phyloP scores from a whole-genome alignment of 2,329 filamentous ascomycete genomes.

The Fusarium gaditjirri region DNA sequence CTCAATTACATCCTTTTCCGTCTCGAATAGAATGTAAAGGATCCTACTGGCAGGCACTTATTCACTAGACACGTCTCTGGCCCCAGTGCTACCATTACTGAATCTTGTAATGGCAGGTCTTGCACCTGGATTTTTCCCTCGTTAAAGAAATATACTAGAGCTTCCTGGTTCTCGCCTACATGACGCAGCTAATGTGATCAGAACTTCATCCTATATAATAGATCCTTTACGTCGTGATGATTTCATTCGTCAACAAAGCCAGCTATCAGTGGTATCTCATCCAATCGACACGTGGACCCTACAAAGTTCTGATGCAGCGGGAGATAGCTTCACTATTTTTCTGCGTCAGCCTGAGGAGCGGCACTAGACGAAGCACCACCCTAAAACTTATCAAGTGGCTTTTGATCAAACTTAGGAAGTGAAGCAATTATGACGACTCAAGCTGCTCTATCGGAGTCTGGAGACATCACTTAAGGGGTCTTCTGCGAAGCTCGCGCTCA shows the following conservation, averaged over 20 bases:
- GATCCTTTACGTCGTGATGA: too few relatives aligned
- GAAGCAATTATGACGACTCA: background rate
- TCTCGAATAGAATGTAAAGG: background rate
- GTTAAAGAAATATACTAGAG: background rate
- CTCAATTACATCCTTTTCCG: too few relatives aligned
- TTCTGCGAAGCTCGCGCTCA: background rate
- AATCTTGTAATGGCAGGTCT: background rate
- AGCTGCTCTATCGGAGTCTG: background rate
- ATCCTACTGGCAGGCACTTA: too few relatives aligned
- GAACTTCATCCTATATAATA: too few relatives aligned
- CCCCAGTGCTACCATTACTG: background rate
- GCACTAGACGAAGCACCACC: fast-evolving
- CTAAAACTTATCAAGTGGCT: fast-evolving
- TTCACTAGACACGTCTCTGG: background rate
- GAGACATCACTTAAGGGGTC: fast-evolving
- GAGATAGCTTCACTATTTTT: fast-evolving
- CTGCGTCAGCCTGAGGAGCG: background rate
- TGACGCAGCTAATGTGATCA: too few relatives aligned
- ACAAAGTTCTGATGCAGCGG: background rate
- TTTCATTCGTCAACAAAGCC: too few relatives aligned
- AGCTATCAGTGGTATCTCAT: too few relatives aligned
- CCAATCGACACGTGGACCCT: fast-evolving
- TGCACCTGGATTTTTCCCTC: background rate
- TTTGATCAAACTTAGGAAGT: background rate
- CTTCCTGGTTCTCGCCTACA: fast-evolving